Base-by-base conservation (phyloP, 176 grass and related monocot genomes). In the Oryza meyeriana region DNA sequence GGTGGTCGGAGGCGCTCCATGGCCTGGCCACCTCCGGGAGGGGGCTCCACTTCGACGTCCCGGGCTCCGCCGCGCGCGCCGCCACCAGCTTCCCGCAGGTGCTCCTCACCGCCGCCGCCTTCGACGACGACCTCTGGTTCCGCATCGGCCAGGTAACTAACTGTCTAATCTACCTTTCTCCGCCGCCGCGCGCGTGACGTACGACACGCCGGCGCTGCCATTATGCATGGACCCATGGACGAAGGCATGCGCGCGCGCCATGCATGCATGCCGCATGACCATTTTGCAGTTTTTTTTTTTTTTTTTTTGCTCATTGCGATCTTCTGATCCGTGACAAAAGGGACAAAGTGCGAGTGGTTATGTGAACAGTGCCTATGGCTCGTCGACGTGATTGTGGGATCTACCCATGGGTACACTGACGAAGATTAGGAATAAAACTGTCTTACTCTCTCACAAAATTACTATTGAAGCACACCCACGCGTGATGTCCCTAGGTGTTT, bases 1-100 rank as follows among this genome's bases (percentile, higher is more conserved):
- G 94, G 94, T 94, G 94, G 94, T 88, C 79, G 7, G 92, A 97
- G 77, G 85, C 87, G 69, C 67, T 97, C n/a, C 92, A 97, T 73
- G 92, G 94, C 41, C 78, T 97, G 72, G 85, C 94, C 13, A 76
- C 77, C 41, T 88, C 84, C 74, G 92, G 89, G 18, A 68, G 22
- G 11, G 94, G 87, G 3, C 82, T 90, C 27, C 67, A 74, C 41
- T 81, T 86, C 50, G 50, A 55, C 50, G 50, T 22, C 18, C 50
- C 50, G 1, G 50, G 50, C 6, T 55, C 64, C 58, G 64, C 79
- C 68, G 77, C 79, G 22, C 85, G 65, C 33, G 36, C 64, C 12
- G 85, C 88, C 57, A 97, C 94, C 39, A 92, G 92, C 85, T 97
- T 97, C 82, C 92, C 94, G 2, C 85, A 88, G 77, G 92, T 97